These are phyloP conservation scores for Myriosclerotinia scirpicola DNA, from an alignment of 2,329 filamentous ascomycete species.

Conservation along the genomic window DNA sequence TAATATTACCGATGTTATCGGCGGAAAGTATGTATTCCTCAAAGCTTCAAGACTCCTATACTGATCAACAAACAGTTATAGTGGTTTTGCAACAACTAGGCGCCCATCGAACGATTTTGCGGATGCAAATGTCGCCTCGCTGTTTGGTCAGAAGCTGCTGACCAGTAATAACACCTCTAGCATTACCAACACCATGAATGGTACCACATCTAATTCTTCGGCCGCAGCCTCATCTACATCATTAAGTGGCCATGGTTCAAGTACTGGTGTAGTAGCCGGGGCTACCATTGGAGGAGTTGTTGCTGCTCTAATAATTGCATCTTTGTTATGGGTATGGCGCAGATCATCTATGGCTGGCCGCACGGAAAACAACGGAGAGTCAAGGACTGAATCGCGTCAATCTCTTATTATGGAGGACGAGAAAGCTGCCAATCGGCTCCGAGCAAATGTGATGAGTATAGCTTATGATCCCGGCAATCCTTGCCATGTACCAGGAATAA, in stretches of 20 bases:
- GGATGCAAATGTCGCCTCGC: slow-evolving; percentile 9
- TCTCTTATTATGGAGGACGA: slow-evolving; percentile 13
- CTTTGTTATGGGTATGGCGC: slow-evolving; percentile 13
- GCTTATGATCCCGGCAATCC: slow-evolving; percentile 14
- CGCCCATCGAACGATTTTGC: slow-evolving; percentile 11
- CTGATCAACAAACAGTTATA: slow-evolving; percentile 12
- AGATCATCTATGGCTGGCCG: slow-evolving; percentile 8
- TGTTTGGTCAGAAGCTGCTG: slow-evolving; percentile 11
- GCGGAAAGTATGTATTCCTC: slow-evolving; percentile 34
- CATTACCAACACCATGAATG: background rate
- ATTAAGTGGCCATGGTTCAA: background rate
- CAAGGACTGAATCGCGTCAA: background rate
- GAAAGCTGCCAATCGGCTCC: background rate
- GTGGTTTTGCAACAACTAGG: slow-evolving; percentile 11
- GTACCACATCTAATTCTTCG: background rate
- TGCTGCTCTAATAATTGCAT: slow-evolving; percentile 10
- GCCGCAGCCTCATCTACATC: background rate
- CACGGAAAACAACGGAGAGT: background rate
- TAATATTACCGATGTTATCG: slow-evolving; percentile 35
- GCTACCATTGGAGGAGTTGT: slow-evolving; percentile 13
- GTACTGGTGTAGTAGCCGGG: slow-evolving; percentile 11
- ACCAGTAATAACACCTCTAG: background rate
- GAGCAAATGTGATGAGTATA: slow-evolving; percentile 12
- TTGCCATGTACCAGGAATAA: slow-evolving; percentile 3
- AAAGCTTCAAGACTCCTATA: background rate